Evolutionary conservation across 2,329 filamentous ascomycete genomes (phyloP).

Genomic region (Xylariaceae sp.): DNA sequence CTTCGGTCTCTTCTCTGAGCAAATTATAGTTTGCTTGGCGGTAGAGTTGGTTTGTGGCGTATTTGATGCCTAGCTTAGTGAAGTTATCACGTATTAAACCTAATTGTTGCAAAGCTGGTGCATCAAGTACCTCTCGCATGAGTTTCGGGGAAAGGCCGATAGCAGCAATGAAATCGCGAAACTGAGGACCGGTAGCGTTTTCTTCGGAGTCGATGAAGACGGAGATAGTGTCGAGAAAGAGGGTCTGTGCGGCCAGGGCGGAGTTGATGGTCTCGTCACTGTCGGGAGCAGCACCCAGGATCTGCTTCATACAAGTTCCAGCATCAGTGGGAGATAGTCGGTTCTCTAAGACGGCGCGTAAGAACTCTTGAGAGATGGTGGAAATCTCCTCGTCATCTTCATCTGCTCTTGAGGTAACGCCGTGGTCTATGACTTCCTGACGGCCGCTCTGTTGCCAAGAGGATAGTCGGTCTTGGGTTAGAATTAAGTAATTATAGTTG

Average conservation of each 20-base stretch:
- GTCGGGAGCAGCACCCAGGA: conserved; percentile 57
- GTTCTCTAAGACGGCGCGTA: conserved; percentile 68
- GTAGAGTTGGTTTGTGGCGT: conserved; percentile 89
- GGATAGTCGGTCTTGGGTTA: conserved; percentile 66
- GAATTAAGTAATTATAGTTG: conserved; percentile 67
- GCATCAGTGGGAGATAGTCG: conserved; percentile 65
- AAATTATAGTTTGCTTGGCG: conserved; percentile 96
- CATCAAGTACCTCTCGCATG: conserved; percentile 82
- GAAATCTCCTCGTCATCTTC: conserved; percentile 67
- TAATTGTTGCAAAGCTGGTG: conserved; percentile 67
- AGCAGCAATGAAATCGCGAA: conserved; percentile 67
- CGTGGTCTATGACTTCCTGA: conserved; percentile 62
- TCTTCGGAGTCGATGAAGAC: conserved; percentile 72
- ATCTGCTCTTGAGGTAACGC: conserved; percentile 59
- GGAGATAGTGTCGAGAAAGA: conserved; percentile 81
- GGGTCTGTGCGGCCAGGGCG: conserved; percentile 58
- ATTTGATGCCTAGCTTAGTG: conserved; percentile 74
- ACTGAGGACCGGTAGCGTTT: conserved; percentile 40
- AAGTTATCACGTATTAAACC: conserved; percentile 85
- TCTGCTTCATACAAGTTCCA: conserved; percentile 68
- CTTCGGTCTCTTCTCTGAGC: conserved; percentile 90
- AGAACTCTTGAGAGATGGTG: conserved; percentile 78
- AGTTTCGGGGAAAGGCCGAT: conserved; percentile 67
- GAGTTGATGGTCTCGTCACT: conserved; percentile 42
- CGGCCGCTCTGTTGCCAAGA: conserved; percentile 67